phyloP scores from a whole-genome alignment of 371 early-diverging fungal genomes.

The Lichtheimia ornata region DNA sequence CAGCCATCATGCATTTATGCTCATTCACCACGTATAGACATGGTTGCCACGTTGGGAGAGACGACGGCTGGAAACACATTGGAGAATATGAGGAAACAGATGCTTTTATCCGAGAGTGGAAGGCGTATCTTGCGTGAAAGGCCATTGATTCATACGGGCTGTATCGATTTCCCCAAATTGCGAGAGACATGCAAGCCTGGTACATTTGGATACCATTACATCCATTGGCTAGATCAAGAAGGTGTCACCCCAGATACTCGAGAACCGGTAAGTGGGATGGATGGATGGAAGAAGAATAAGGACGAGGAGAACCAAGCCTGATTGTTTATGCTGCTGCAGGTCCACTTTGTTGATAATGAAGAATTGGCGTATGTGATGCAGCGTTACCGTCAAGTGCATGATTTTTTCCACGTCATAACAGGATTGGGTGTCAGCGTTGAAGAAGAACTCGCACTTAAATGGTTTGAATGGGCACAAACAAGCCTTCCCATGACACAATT shows the following conservation, averaged over 20 bases:
- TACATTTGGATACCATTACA: conserved; percentile 88
- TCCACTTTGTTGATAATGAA: conserved; percentile 83
- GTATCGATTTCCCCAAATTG: conserved; percentile 67
- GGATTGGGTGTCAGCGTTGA: conserved; percentile 86
- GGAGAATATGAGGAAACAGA: conserved; percentile 69
- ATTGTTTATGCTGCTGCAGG: conserved; percentile 29
- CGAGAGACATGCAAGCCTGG: conserved; percentile 63
- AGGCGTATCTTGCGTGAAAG: conserved; percentile 82
- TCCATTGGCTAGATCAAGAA: conserved; percentile 75
- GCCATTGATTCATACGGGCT: conserved; percentile 70
- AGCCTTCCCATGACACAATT: conserved; percentile 89
- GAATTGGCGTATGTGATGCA: conserved; percentile 94
- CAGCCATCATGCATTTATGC: no score
- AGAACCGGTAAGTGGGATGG: conserved; percentile 55
- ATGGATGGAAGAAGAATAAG: no score
- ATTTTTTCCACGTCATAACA: conserved; percentile 90
- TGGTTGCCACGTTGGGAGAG: conserved; percentile 93
- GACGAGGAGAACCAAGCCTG: background rate
- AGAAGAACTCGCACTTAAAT: conserved; percentile 92
- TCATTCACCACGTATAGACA: conserved; percentile 53
- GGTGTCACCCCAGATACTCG: conserved; percentile 86
- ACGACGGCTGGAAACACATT: conserved; percentile 76
- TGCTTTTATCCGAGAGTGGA: conserved; percentile 78
- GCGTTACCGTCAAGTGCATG: conserved; percentile 91
- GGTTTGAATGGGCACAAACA: conserved; percentile 91